Base-by-base conservation (phyloP, 495 filamentous ascomycete genomes). In the Parathielavia hyrcaniae region DNA sequence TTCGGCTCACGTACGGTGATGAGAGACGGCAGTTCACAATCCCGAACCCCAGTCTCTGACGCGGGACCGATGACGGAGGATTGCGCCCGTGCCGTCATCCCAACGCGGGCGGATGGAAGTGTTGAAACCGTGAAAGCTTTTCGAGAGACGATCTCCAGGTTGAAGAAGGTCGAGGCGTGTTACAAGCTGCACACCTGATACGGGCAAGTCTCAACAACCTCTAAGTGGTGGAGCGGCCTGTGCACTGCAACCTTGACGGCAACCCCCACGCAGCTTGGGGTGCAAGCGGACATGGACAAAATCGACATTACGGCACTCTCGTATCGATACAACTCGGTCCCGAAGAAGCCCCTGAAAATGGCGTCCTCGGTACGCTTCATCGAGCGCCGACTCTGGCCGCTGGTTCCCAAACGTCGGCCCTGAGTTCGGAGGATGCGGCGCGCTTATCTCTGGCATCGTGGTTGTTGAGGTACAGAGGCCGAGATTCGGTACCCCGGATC, bases 401-500 rank as follows among this genome's bases (percentile, higher is more conserved):
- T 30, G 44, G 12, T 30, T 46, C 34, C 43, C 30, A 41, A 22
- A 17, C 3, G 17, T 6, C 26, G 2, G 26, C 26, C 26, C 26
- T 30, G 26, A 30, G n/a, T n/a, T n/a, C 14, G 40, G 39, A 14
- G n/a, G 38, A 14, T 22, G 52, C 12, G 49, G 39, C 52, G 52
- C 26, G 52, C 52, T 54, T 32, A 20, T 20, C 36, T 20, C 38
- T 5, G 38, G 9, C 5, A 12, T 2, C 1, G 6, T 30, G 3
- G 36, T 11, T 1, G 3, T 3, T 39, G 10, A 11, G 36, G 16
- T 39, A 9, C 49, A 36, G 22, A 17, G 49, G 35, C 49, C 49
- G 36, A 52, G 49, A 39, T 52, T 40, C 19, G 12, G 43, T 60
- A 60, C 57, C 57, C 57, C 57, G 57, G 57, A 60, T 60, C 54